Evolutionary conservation across 345 rosid genomes (phyloP).

Genomic region (Ricinus communis): DNA sequence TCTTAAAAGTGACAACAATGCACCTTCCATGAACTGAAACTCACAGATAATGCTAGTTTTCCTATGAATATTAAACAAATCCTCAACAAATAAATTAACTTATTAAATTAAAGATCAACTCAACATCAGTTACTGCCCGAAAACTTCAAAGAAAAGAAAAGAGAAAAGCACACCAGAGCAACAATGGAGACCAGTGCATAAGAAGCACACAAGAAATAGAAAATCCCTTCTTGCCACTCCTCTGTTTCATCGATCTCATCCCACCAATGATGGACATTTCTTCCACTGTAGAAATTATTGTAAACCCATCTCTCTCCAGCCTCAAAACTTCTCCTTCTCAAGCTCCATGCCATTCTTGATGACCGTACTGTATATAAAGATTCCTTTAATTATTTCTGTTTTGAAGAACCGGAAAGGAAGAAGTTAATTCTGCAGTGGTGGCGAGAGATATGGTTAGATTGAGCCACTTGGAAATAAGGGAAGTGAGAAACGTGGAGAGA

Average conservation of each 20-base stretch:
- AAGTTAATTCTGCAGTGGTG: not conserved
- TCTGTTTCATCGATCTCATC: conserved; percentile 49
- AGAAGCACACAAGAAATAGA: conserved; percentile 40
- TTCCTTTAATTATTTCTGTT: too few species aligned
- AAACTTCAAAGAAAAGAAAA: too few species aligned
- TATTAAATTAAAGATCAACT: not conserved
- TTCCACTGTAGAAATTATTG: not conserved
- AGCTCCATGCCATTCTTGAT: conserved; percentile 14
- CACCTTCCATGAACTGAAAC: not conserved
- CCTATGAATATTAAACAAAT: too few species aligned
- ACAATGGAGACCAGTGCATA: conserved; percentile 57
- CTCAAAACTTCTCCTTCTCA: conserved; percentile 23
- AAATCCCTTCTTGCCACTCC: conserved; percentile 56
- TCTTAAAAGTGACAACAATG: not conserved
- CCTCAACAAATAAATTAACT: too few species aligned
- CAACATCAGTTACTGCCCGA: not conserved
- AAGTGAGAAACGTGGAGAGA: conserved; percentile 4
- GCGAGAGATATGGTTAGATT: not conserved
- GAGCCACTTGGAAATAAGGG: conserved; percentile 18
- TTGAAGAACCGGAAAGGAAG: not conserved
- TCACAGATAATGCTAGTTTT: not conserved
- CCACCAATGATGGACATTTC: conserved; percentile 46
- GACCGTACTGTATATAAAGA: too few species aligned
- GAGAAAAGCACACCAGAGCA: conserved; percentile 43
- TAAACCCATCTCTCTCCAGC: conserved; percentile 2